Evolutionary conservation across 2,329 filamentous ascomycete species (phyloP).

Genomic region (Botrytis fabae): DNA sequence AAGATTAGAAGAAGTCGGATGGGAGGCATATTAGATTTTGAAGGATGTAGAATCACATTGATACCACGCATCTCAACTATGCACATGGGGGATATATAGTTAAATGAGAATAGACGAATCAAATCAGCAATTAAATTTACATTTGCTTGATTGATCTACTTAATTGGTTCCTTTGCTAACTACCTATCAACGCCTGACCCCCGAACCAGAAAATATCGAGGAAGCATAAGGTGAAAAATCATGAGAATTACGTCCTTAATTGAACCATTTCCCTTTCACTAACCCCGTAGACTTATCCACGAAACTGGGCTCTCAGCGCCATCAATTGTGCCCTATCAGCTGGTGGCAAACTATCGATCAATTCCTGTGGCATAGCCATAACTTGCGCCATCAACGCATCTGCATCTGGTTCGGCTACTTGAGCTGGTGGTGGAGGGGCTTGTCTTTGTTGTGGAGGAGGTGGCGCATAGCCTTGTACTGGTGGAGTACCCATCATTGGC

Average conservation of each 20-base stretch:
- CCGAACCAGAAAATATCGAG: not conserved
- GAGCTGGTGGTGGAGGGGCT: slow-evolving; percentile 45
- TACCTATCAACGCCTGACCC: slow-evolving; percentile 10
- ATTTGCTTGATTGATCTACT: not conserved
- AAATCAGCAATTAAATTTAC: not conserved
- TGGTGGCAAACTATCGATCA: slow-evolving; percentile 77
- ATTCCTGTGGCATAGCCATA: slow-evolving; percentile 73
- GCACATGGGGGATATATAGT: not conserved
- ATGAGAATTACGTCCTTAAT: not conserved
- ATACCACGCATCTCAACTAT: not conserved
- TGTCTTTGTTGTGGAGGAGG: slow-evolving; percentile 31
- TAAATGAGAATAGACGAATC: not conserved
- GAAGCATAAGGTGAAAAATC: not conserved
- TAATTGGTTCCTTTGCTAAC: slow-evolving; percentile 3
- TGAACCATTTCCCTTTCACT: not conserved
- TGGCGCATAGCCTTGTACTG: slow-evolving; percentile 44
- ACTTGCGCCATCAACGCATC: slow-evolving; percentile 79
- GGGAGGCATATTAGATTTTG: slow-evolving; percentile 49
- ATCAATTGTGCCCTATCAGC: slow-evolving; percentile 78
- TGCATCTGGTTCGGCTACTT: slow-evolving; percentile 55
- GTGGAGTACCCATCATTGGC: slow-evolving; percentile 47
- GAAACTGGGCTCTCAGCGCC: slow-evolving; percentile 57
- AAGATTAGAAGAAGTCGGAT: slow-evolving; percentile 56
- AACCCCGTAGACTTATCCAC: not conserved
- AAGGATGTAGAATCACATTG: not conserved